Evolutionary conservation across 208 protist genomes (phyloP).

Genomic region (Wallacemonas sp.): DNA sequence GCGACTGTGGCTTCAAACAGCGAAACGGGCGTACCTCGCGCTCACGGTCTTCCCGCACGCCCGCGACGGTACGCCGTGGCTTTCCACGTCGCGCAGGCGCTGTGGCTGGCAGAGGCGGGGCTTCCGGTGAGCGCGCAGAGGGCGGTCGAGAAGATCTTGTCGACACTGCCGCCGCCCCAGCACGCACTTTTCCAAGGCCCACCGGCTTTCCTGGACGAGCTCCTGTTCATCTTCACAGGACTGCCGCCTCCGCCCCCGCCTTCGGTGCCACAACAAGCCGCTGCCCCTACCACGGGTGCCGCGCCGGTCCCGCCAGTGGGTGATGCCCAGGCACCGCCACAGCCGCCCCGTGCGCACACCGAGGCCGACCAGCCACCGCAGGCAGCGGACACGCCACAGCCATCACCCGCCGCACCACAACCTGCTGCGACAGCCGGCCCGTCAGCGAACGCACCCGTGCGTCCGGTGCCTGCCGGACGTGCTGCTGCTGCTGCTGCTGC

Average conservation of each 20-base stretch:
- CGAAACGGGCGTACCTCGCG: no score
- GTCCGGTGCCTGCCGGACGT: no score
- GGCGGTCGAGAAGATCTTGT: conserved; percentile 15
- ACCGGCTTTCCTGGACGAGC: conserved; percentile 39
- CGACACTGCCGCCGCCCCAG: conserved; percentile 22
- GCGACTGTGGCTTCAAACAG: not conserved
- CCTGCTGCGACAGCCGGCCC: no score
- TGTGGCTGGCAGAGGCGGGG: conserved; percentile 73
- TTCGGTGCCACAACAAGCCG: not conserved
- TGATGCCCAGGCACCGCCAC: no score
- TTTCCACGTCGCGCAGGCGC: conserved; percentile 66
- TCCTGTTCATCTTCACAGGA: conserved; percentile 37
- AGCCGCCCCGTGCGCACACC: no score
- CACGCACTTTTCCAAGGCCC: conserved; percentile 23
- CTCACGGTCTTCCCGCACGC: conserved; percentile 44
- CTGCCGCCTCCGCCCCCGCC: conserved; percentile 11
- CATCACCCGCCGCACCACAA: no score
- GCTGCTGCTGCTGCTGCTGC: no score
- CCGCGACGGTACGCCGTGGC: conserved; percentile 27
- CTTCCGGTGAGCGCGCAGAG: conserved; percentile 26
- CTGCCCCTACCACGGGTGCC: not conserved
- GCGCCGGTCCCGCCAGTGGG: not conserved
- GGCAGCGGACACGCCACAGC: no score
- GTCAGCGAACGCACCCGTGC: no score
- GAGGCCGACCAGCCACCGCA: no score